Evolutionary conservation across 2,329 filamentous ascomycete species (phyloP).

Genomic region (Orbilia javanica): DNA sequence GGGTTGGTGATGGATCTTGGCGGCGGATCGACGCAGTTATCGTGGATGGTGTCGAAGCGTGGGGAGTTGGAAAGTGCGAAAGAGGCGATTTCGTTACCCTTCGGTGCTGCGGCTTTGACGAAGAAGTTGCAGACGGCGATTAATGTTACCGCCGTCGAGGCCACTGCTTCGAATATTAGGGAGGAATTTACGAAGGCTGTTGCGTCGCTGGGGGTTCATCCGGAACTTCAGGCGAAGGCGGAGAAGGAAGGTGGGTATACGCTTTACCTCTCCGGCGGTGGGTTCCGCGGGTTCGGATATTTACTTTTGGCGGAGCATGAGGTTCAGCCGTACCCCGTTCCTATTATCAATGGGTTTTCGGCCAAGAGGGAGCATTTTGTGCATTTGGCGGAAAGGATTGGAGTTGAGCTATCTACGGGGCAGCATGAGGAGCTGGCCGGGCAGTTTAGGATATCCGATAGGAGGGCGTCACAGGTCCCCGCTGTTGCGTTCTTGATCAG

Average conservation of each 20-base stretch:
- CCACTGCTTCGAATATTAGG: conserved; percentile 71
- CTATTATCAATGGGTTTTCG: conserved; percentile 83
- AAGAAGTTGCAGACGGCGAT: conserved; percentile 67
- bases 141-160: conserved; percentile 67
- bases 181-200: conserved; percentile 74
- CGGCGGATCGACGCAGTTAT: conserved; percentile 79
- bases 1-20: conserved; percentile 90
- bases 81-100: conserved; percentile 75
- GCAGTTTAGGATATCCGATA: conserved; percentile 80
- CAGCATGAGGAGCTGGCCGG: conserved; percentile 63
- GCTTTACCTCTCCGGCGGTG: conserved; percentile 88
- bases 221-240: conserved; percentile 67
- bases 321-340: conserved; percentile 83
- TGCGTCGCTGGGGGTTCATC: conserved; percentile 71
- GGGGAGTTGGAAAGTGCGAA: conserved; percentile 70
- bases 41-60: conserved; percentile 72
- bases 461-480: conserved; percentile 83
- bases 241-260: conserved; percentile 71
- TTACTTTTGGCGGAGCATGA: conserved; percentile 83
- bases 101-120: conserved; percentile 76
- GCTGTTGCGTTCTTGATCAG: conserved; percentile 85
- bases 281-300: conserved; percentile 91
- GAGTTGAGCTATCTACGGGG: conserved; percentile 57
- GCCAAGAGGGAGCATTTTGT: conserved; percentile 74
- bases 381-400: conserved; percentile 61